Conservation (phyloP, 371 early-diverging fungal genomes). For the Batkoa obscura region DNA sequence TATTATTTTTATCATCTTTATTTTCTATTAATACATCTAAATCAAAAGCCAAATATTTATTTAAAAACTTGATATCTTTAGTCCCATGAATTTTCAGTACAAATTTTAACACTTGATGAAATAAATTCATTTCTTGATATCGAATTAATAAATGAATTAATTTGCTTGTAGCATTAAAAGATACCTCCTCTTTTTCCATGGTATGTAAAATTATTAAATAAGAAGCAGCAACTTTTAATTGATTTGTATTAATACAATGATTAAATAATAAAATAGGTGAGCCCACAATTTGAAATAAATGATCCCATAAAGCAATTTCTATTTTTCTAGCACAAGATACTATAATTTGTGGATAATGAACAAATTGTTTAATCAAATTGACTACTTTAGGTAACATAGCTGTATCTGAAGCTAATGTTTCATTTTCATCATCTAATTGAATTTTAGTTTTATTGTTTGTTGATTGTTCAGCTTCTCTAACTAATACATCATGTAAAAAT, state of each 20-base stretch:
- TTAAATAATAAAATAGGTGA: slow-evolving; percentile 60
- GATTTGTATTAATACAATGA: slow-evolving; percentile 44
- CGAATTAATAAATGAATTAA: background rate
- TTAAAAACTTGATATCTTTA: no score
- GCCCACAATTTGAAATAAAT: slow-evolving; percentile 61
- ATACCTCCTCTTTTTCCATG: slow-evolving; percentile 22
- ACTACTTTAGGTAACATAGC: slow-evolving; percentile 33
- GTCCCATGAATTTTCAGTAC: no score
- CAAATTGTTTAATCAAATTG: slow-evolving; percentile 50
- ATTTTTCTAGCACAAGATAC: slow-evolving; percentile 79
- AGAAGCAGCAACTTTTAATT: slow-evolving; percentile 60
- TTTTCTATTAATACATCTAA: no score
- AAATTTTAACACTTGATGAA: slow-evolving; percentile 1
- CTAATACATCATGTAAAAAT: slow-evolving; percentile 58
- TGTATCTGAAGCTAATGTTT: no score
- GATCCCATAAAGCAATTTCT: slow-evolving; percentile 75
- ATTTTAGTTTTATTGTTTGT: slow-evolving; percentile 2
- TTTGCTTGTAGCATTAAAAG: background rate
- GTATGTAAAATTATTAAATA: slow-evolving; percentile 72
- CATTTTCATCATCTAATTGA: no score
- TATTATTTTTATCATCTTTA: no score
- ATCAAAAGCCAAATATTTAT: no score
- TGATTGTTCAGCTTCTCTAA: slow-evolving; percentile 42
- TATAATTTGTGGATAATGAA: slow-evolving; percentile 56
- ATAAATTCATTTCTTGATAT: background rate